Evolutionary conservation across 148 eudicot genomes (phyloP), one percentile per base, ranked within the genome.

Genomic region (Spergularia bocconei): DNA sequence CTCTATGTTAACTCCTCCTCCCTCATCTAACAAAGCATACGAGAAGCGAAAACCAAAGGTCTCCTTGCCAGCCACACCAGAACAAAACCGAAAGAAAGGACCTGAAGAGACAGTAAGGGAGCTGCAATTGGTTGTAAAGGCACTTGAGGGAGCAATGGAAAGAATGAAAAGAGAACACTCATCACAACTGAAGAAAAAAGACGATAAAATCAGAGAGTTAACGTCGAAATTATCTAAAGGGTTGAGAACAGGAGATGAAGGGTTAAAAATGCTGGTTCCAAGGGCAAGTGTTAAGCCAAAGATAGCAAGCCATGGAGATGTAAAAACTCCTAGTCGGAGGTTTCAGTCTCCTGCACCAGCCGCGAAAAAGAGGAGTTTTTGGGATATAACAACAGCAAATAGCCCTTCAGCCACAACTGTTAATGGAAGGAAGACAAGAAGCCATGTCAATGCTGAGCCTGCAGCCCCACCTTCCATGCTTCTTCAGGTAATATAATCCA

Each of bases 351-450:
- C 96, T 70, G 86, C 71, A 11, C 91, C 90, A 51, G 77, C 84
- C 3, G 90, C 90, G 11, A 93, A 91, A 81, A 93, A 93, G 77
- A 85, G 98, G 48, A 89, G 83, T 44, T 89, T 89, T 70, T 93
- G 98, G 98, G 98, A 93, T 70, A 90, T 93, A 78, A 91, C 96
- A 19, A 82, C 96, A 4, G 96, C 91, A 63, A 93, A 90, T 74
- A 93, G 96, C 77, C 98, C 96, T 79, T 90, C 91, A 6, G 79
- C 85, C 55, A 80, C 75, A 50, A 83, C 88, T 16, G 39, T 83
- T 41, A 87, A 88, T 84, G 96, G 93, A 25, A 85, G 91, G 63
- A 93, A 89, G 77, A 93, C 96, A 36, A 81, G 86, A 79, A 93
- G 90, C 79, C 88, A 93, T 82, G 81, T 87, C 60, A 66, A 69